Percentiles rank a stretch among this genome's conserved stretches.
Conservation (phyloP, 306 rosid genomes). For the Cucumis hystrix region DNA sequence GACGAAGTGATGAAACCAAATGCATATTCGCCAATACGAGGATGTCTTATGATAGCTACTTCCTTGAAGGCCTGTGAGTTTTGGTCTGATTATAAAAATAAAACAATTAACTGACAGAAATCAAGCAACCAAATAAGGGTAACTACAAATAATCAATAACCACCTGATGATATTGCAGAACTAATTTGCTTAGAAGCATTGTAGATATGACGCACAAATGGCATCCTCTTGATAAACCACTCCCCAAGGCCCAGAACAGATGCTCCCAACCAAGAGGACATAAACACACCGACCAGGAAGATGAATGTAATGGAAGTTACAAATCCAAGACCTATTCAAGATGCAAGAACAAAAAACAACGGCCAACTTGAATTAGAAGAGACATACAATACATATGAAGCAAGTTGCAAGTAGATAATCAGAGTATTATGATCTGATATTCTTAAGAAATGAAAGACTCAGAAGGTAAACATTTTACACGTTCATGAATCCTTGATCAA, state of each 20-base stretch:
- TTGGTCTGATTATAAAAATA: conserved; percentile 37
- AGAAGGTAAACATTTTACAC: not conserved
- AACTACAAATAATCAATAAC: conserved; percentile 9
- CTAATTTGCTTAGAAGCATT: conserved; percentile 92
- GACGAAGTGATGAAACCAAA: conserved; percentile 82
- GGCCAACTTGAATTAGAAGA: not conserved
- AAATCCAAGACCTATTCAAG: conserved; percentile 67
- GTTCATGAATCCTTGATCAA: not conserved
- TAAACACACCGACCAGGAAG: conserved; percentile 83
- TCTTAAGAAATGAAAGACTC: not conserved
- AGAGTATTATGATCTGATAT: not conserved
- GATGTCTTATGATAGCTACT: conserved; percentile 88
- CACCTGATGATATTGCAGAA: conserved; percentile 84
- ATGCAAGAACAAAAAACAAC: not conserved
- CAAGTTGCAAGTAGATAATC: not conserved
- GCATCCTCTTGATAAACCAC: conserved; percentile 90
- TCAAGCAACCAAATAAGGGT: not conserved
- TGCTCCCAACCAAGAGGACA: conserved; percentile 94
- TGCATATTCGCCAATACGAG: conserved; percentile 90
- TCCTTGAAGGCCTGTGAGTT: conserved; percentile 88
- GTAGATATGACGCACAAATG: conserved; percentile 82
- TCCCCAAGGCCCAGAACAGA: conserved; percentile 85
- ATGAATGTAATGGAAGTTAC: conserved; percentile 80
- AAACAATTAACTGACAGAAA: not conserved
- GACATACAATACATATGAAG: not conserved